Conservation (phyloP, 148 eudicot species). For the Euryodendron excelsum region DNA sequence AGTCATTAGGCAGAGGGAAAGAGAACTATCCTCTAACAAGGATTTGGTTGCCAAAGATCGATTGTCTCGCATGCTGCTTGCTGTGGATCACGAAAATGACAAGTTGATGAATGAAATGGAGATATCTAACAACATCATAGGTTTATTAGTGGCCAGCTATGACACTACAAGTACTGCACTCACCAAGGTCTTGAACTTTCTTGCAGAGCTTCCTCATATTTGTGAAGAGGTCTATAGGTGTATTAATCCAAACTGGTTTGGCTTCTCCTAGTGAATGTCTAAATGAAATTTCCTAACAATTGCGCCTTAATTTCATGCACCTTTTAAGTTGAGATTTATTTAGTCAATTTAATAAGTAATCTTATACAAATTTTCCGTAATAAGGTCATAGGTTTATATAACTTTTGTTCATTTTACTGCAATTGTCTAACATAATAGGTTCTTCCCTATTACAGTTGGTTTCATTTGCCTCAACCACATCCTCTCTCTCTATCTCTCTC, state of each 20-base stretch:
- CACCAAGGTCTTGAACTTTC: conserved; percentile 13
- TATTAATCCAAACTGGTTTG: not conserved
- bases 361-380: no score
- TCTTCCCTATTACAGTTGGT: no score
- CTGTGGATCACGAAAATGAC: conserved; percentile 7
- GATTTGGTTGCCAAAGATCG: not conserved
- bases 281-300: not conserved
- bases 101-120: conserved; percentile 7
- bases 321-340: no score
- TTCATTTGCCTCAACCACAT: no score
- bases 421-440: no score
- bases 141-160: conserved; percentile 14
- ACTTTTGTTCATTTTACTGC: no score
- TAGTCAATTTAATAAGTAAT: no score
- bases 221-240: conserved; percentile 15
- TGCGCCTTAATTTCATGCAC: not conserved
- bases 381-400: no score
- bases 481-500: no score
- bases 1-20: conserved; percentile 15
- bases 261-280: not conserved
- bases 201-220: conserved; percentile 22
- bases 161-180: conserved; percentile 19
- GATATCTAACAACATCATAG: conserved; percentile 17
- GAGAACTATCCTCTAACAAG: not conserved
- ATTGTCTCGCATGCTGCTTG: conserved; percentile 16